These are phyloP conservation scores for Cladophialophora chaetospira DNA, from an alignment of 2,329 filamentous ascomycete genomes.

Conservation along the genomic window DNA sequence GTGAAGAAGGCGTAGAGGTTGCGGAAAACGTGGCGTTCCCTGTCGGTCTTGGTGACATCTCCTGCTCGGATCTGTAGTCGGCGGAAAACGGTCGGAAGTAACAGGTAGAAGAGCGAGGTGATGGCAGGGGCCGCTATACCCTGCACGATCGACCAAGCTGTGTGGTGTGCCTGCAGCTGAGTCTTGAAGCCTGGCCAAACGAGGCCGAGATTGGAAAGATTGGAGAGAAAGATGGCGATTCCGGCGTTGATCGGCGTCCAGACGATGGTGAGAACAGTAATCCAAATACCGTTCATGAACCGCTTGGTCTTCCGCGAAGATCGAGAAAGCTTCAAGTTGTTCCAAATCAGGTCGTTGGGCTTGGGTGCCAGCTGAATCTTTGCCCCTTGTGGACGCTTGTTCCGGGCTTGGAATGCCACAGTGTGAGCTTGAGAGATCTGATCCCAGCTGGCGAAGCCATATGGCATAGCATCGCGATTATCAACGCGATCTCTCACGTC, in stretches of 20 bases:
- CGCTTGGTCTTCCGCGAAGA: conserved; percentile 70
- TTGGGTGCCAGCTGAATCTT: conserved; percentile 77
- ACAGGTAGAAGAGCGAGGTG: conserved; percentile 82
- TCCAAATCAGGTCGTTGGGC: conserved; percentile 94
- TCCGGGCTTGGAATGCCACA: conserved; percentile 78
- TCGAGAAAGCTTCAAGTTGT: conserved; percentile 77
- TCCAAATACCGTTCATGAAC: conserved; percentile 82
- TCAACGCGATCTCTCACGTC: conserved; percentile 80
- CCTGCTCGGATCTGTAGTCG: conserved; percentile 80
- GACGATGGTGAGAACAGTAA: conserved; percentile 73
- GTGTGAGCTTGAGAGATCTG: conserved; percentile 84
- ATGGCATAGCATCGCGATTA: conserved; percentile 82
- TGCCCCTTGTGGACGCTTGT: conserved; percentile 77
- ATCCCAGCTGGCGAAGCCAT: conserved; percentile 92
- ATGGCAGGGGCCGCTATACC: conserved; percentile 87
- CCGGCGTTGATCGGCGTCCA: conserved; percentile 93
- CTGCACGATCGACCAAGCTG: conserved; percentile 82
- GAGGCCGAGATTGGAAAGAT: conserved; percentile 74
- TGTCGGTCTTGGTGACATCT: conserved; percentile 86
- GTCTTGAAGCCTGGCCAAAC: conserved; percentile 76
- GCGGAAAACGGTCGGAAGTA: conserved; percentile 88
- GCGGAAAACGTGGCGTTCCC: conserved; percentile 85
- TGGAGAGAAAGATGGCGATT: conserved; percentile 91
- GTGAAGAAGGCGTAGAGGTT: conserved; percentile 96
- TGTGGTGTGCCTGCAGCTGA: conserved; percentile 63